phyloP scores from a whole-genome alignment of 2,329 filamentous ascomycete species.

The Talaromyces funiculosus region DNA sequence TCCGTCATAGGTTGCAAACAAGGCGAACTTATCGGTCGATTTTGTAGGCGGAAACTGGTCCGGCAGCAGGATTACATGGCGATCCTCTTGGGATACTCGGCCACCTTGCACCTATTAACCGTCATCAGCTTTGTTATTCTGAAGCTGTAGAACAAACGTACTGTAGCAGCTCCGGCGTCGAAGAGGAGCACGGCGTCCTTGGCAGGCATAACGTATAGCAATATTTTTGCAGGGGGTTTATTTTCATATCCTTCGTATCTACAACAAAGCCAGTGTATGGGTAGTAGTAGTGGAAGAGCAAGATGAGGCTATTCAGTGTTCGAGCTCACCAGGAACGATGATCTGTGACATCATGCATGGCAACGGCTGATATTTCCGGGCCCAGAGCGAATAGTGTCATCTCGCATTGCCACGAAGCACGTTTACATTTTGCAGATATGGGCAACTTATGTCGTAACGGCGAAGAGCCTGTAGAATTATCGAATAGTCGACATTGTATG shows the following conservation, averaged over 20 bases:
- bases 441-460: neutral
- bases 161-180: slow-evolving; percentile 28
- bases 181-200: slow-evolving; percentile 25
- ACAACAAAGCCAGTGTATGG: neutral
- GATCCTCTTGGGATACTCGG: slow-evolving; percentile 28
- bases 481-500: too few species aligned
- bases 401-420: too few species aligned
- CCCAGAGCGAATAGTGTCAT: neutral
- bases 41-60: slow-evolving; percentile 25
- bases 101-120: slow-evolving; percentile 26
- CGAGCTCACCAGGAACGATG: slow-evolving; percentile 20
- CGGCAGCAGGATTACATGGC: slow-evolving; percentile 24
- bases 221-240: slow-evolving; percentile 14
- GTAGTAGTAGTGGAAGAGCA: neutral
- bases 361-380: neutral
- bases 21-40: slow-evolving; percentile 25
- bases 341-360: slow-evolving; percentile 24
- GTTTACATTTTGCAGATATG: too few species aligned
- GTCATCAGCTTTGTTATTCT: neutral
- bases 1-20: slow-evolving; percentile 32
- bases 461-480: neutral
- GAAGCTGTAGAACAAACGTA: slow-evolving; percentile 11
- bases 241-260: neutral
- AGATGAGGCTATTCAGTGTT: neutral
- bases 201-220: slow-evolving; percentile 21